A percentile compares a stretch with the other conserved stretches of the same genome.
phyloP scores from a whole-genome alignment of 305 asterid species.

The Fraxinus platypoda region DNA sequence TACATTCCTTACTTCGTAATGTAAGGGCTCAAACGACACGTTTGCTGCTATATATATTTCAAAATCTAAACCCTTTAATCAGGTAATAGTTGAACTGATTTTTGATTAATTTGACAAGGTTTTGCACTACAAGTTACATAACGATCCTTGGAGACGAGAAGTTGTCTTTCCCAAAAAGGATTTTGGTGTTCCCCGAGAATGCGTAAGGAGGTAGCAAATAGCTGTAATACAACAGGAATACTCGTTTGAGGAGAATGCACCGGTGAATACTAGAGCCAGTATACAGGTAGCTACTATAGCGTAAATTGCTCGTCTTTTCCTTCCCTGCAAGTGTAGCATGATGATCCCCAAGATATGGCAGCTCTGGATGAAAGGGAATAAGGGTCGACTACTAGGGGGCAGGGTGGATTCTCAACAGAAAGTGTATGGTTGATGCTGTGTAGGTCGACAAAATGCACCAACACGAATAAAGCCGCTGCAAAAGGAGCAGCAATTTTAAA shows the following conservation, averaged over 20 bases:
- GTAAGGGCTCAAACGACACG: background rate
- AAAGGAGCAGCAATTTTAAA: background rate
- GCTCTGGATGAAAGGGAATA: background rate
- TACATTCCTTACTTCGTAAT: background rate
- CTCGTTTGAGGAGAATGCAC: background rate
- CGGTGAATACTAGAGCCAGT: constrained; percentile 12
- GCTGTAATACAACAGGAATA: background rate
- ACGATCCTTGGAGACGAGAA: constrained; percentile 77
- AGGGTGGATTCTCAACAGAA: background rate
- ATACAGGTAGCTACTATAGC: constrained; percentile 23
- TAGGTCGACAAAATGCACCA: background rate
- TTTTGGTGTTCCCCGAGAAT: constrained; percentile 66
- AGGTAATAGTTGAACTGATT: constrained; percentile 5
- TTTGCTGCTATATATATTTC: background rate
- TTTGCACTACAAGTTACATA: constrained; percentile 83
- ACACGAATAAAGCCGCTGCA: background rate
- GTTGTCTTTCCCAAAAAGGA: constrained; percentile 37
- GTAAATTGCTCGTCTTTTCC: constrained; percentile 13
- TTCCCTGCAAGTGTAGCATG: constrained; percentile 14
- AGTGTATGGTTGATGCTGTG: background rate
- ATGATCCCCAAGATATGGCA: background rate
- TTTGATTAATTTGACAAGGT: constrained; percentile 40
- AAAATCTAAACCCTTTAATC: background rate
- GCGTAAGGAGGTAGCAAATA: constrained; percentile 37
- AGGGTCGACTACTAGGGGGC: background rate